A percentile compares a stretch with the other conserved stretches of the same genome.
These are phyloP conservation scores for Chaetomium sp. DNA, from an alignment of 2,329 filamentous ascomycete genomes.

Conservation along the genomic window DNA sequence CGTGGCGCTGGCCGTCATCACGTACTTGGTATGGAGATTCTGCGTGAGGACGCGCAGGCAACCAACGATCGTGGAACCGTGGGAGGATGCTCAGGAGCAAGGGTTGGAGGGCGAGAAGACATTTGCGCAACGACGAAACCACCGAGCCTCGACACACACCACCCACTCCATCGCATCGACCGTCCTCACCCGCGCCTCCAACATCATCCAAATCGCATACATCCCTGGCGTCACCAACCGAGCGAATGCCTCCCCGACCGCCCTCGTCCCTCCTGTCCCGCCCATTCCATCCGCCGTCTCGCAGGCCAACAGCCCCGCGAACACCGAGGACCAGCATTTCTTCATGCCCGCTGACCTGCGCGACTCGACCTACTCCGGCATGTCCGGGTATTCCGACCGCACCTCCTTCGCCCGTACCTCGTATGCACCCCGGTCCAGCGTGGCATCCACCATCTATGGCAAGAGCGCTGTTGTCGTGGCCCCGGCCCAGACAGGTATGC, in stretches of 20 bases:
- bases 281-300: conserved; percentile 71
- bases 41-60: conserved; percentile 74
- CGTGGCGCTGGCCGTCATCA: conserved; percentile 63
- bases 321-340: conserved; percentile 76
- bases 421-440: conserved; percentile 60
- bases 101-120: conserved; percentile 43
- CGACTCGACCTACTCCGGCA: conserved; percentile 81
- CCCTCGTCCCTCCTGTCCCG: conserved; percentile 86
- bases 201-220: conserved; percentile 99
- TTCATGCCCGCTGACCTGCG: conserved; percentile 87
- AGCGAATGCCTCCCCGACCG: conserved; percentile 75
- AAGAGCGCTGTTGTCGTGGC: conserved; percentile 78
- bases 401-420: conserved; percentile 55
- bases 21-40: conserved; percentile 81
- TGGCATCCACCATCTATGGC: conserved; percentile 90
- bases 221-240: conserved; percentile 96
- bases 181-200: conserved; percentile 89
- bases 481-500: conserved; percentile 79
- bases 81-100: conserved; percentile 52
- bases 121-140: conserved; percentile 47
- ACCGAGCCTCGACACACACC: conserved; percentile 74
- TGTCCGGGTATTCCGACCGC: conserved; percentile 57
- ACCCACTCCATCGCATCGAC: conserved; percentile 90
- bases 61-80: conserved; percentile 47
- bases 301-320: conserved; percentile 48